Percentiles rank a stretch among this genome's conserved stretches.
These are phyloP conservation scores for Ustulina deusta DNA, from an alignment of 2,329 filamentous ascomycete genomes.

Conservation along the genomic window DNA sequence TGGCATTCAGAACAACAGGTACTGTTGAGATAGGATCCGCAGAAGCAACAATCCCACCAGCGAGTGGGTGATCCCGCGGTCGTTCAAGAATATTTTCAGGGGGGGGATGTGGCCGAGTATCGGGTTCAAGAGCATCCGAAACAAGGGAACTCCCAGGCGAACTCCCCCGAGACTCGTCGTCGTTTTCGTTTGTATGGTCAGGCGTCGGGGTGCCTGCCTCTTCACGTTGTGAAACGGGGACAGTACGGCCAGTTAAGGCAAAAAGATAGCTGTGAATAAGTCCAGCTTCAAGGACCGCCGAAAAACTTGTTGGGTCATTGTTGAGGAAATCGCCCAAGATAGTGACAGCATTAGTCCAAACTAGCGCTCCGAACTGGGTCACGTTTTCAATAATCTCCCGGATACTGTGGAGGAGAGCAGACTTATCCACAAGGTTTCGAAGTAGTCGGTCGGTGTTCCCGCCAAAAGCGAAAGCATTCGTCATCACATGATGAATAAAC, in stretches of 20 bases:
- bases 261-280: conserved; percentile 88
- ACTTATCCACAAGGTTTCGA: conserved; percentile 93
- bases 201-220: conserved; percentile 49
- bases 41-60: conserved; percentile 84
- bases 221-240: conserved; percentile 55
- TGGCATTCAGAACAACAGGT: conserved; percentile 89
- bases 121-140: conserved; percentile 54
- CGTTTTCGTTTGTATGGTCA: conserved; percentile 52
- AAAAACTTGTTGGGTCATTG: conserved; percentile 97
- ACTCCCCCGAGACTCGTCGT: conserved; percentile 54
- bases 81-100: conserved; percentile 62
- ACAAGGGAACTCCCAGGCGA: conserved; percentile 57
- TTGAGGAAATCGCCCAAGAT: conserved; percentile 97
- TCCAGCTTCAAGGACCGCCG: conserved; percentile 93
- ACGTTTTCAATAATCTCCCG: conserved; percentile 85
- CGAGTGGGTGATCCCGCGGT: conserved; percentile 61
- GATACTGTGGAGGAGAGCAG: conserved; percentile 82
- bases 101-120: conserved; percentile 65
- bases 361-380: conserved; percentile 84
- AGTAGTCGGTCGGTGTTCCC: conserved; percentile 90
- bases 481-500: conserved; percentile 96
- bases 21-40: conserved; percentile 89
- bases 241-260: conserved; percentile 73
- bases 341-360: conserved; percentile 94
- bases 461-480: conserved; percentile 73